A percentile compares a stretch with the other conserved stretches of the same genome.
Conservation (phyloP, 495 filamentous ascomycete species). For the Penicillium canariense region DNA sequence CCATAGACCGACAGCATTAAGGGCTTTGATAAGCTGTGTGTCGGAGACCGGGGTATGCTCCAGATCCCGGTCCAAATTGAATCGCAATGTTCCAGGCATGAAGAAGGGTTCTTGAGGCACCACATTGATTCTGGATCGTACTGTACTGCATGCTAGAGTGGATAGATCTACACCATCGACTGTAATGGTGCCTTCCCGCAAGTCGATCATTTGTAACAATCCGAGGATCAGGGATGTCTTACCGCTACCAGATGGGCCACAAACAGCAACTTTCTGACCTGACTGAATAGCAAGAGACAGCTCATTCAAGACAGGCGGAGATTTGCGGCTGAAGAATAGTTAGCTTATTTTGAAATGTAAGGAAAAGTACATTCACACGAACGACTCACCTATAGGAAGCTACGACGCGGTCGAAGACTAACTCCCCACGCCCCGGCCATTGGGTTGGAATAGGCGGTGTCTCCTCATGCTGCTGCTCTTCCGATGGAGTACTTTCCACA, state of each 20-base stretch:
- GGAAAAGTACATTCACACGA: background rate
- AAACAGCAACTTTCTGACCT: conserved; percentile 32
- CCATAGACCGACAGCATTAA: conserved; percentile 21
- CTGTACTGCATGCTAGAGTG: conserved; percentile 27
- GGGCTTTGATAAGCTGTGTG: conserved; percentile 2
- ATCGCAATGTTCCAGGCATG: conserved; percentile 43
- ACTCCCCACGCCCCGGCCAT: conserved; percentile 5
- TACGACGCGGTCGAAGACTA: conserved; percentile 6
- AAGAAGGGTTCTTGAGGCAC: conserved; percentile 55
- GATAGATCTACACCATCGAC: conserved; percentile 45
- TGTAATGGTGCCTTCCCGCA: conserved; percentile 28
- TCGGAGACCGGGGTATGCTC: conserved; percentile 14
- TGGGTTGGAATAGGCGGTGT: background rate
- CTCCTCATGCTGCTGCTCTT: background rate
- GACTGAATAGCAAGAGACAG: conserved; percentile 24
- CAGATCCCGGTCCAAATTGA: conserved; percentile 44
- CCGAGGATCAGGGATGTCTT: conserved; percentile 40
- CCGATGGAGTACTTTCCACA: conserved; percentile 10
- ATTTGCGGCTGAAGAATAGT: background rate
- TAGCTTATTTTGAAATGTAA: background rate
- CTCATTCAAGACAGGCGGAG: conserved; percentile 11
- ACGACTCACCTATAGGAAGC: conserved; percentile 9
- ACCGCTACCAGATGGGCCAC: conserved; percentile 42
- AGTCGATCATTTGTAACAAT: conserved; percentile 43
- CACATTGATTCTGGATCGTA: conserved; percentile 34